Percentiles rank a stretch among this genome's conserved stretches.
Conservation (phyloP, 2,329 filamentous ascomycete species). For the Amauroascus niger region DNA sequence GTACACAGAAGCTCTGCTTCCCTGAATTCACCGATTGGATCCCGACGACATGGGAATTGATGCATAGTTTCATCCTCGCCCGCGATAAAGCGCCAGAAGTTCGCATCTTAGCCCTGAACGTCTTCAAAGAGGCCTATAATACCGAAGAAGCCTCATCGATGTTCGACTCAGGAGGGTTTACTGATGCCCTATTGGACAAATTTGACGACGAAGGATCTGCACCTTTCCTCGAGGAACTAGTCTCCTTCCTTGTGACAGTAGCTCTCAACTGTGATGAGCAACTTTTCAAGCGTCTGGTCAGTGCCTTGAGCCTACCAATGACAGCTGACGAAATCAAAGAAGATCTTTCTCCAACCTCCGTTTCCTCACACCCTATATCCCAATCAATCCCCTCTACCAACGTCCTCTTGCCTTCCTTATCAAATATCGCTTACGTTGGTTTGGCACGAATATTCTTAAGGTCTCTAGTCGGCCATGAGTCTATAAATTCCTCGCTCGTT, state of each 20-base stretch:
- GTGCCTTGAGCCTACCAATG: conserved; percentile 31
- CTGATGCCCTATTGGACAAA: conserved; percentile 27
- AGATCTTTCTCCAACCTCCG: conserved; percentile 27
- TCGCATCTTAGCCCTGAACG: conserved; percentile 33
- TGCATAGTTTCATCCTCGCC: conserved; percentile 31
- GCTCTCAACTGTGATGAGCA: conserved; percentile 25
- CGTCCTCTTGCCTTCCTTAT: conserved; percentile 27
- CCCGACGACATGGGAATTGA: conserved; percentile 27
- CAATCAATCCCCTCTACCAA: conserved; percentile 27
- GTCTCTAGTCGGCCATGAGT: conserved; percentile 53
- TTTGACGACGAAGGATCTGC: conserved; percentile 32
- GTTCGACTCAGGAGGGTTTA: conserved; percentile 28
- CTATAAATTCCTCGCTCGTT: conserved; percentile 52
- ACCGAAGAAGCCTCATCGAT: conserved; percentile 25
- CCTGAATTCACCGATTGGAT: conserved; percentile 29
- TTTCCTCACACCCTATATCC: conserved; percentile 31
- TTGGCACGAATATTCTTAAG: conserved; percentile 68
- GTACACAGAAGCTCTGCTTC: conserved; percentile 28
- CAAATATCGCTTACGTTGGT: conserved; percentile 60
- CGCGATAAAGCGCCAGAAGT: conserved; percentile 33
- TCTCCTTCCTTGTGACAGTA: conserved; percentile 32
- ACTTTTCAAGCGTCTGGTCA: conserved; percentile 27
- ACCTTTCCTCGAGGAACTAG: conserved; percentile 32
- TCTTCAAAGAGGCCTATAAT: conserved; percentile 32
- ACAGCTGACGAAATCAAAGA: conserved; percentile 27